A percentile compares a stretch with the other conserved stretches of the same genome.
phyloP scores from a whole-genome alignment of 2,329 filamentous ascomycete species.

The Drechslerella coelobrocha region DNA sequence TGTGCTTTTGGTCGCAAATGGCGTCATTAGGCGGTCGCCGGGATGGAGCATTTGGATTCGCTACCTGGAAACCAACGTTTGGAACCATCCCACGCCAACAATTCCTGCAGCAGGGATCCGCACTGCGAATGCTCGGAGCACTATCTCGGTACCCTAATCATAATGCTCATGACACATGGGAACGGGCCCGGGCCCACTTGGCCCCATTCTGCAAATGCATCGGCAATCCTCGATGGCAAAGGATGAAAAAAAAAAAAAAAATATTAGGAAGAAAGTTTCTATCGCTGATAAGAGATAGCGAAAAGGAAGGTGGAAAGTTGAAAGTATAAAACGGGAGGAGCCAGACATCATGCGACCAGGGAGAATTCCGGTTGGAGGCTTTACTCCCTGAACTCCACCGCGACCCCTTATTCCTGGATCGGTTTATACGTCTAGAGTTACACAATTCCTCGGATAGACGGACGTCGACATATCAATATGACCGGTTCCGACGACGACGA shows the following conservation, averaged over 20 bases:
- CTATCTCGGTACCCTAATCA: slow-evolving; percentile 19
- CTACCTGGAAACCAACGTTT: slow-evolving; percentile 16
- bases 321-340: slow-evolving; percentile 25
- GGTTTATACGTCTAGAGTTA: slow-evolving; percentile 15
- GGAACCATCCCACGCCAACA: slow-evolving; percentile 38
- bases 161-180: slow-evolving; percentile 38
- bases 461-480: slow-evolving; percentile 22
- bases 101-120: slow-evolving; percentile 8
- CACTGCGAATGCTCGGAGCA: no score
- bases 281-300: slow-evolving; percentile 22
- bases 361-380: no score
- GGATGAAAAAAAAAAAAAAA: slow-evolving; percentile 13
- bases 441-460: slow-evolving; percentile 7
- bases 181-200: slow-evolving; percentile 16
- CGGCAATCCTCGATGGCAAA: slow-evolving; percentile 23
- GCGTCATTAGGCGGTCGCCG: slow-evolving; percentile 46
- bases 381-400: no score
- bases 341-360: slow-evolving; percentile 10
- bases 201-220: slow-evolving; percentile 28
- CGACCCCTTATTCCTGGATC: slow-evolving; percentile 12
- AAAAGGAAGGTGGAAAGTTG: slow-evolving; percentile 21
- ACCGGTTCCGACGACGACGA: slow-evolving; percentile 35
- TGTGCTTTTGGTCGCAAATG: slow-evolving; percentile 42
- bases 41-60: slow-evolving; percentile 12
- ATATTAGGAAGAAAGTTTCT: not conserved